Conservation (phyloP, 768 basidiomycete species). For the Boletus rubescentipes region DNA sequence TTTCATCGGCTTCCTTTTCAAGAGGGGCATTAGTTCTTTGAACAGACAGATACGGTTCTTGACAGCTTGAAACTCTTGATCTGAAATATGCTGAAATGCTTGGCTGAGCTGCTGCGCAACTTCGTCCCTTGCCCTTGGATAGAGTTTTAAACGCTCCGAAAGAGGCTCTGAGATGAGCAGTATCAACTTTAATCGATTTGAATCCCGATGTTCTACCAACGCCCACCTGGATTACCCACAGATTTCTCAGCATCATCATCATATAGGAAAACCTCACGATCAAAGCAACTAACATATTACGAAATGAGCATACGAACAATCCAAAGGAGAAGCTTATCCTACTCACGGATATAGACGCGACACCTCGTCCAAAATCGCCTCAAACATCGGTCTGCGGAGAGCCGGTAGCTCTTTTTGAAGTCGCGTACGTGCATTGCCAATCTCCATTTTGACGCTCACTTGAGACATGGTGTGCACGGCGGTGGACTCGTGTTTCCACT, state of each 20-base stretch:
- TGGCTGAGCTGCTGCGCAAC: background rate
- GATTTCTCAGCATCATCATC: background rate
- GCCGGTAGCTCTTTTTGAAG: constrained; percentile 4
- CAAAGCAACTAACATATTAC: constrained; percentile 10
- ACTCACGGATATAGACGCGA: constrained; percentile 27
- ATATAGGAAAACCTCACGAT: constrained; percentile 15
- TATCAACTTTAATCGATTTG: background rate
- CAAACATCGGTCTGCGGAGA: constrained; percentile 21
- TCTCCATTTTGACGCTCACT: background rate
- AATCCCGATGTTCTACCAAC: background rate
- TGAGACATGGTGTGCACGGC: background rate
- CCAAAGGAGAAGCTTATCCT: background rate
- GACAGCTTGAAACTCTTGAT: constrained; percentile 4
- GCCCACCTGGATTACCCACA: constrained; percentile 5
- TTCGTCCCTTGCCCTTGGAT: constrained; percentile 14
- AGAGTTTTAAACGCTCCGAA: background rate
- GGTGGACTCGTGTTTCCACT: constrained; percentile 21
- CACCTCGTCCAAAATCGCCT: constrained; percentile 25
- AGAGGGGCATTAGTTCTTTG: background rate
- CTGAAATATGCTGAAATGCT: constrained; percentile 3
- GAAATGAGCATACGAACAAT: background rate
- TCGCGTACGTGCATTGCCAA: background rate
- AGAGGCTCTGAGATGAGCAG: constrained; percentile 7
- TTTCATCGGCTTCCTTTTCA: background rate
- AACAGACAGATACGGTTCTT: constrained; percentile 19